A percentile compares a stretch with the other conserved stretches of the same genome.
Conservation (phyloP, 2,329 filamentous ascomycete species). For the Fusarium heterosporum region DNA sequence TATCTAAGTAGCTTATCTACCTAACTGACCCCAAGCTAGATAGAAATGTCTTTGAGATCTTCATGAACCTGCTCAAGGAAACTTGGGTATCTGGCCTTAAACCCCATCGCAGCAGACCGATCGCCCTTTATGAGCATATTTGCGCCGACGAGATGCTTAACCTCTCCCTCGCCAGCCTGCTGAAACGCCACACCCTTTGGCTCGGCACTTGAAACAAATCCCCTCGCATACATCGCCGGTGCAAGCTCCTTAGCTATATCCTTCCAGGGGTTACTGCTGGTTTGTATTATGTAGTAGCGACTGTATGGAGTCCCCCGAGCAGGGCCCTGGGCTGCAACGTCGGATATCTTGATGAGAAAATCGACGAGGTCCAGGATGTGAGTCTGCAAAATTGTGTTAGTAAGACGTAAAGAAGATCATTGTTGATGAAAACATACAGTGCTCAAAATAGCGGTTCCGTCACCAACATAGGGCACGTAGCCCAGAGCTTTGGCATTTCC, state of each 20-base stretch:
- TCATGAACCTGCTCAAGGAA: slow-evolving; percentile 7
- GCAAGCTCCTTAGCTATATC: slow-evolving; percentile 10
- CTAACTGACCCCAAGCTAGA: not conserved
- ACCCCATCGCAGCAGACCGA: slow-evolving; percentile 11
- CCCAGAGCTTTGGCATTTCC: slow-evolving; percentile 11
- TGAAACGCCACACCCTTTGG: slow-evolving; percentile 6
- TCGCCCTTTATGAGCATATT: slow-evolving; percentile 26
- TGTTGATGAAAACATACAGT: not conserved
- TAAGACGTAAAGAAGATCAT: not conserved
- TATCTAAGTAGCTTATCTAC: too few species aligned
- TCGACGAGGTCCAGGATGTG: slow-evolving; percentile 6
- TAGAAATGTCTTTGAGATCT: slow-evolving; percentile 4
- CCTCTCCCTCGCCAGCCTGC: slow-evolving; percentile 14
- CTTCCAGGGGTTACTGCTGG: slow-evolving; percentile 10
- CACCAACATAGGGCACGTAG: slow-evolving; percentile 4
- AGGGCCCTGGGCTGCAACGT: not conserved
- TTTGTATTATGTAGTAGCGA: slow-evolving; percentile 19
- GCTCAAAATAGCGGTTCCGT: slow-evolving; percentile 6
- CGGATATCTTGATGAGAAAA: slow-evolving; percentile 9
- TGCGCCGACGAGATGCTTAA: slow-evolving; percentile 11
- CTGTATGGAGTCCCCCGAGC: slow-evolving; percentile 9
- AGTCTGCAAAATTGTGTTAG: not conserved
- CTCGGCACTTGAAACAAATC: not conserved
- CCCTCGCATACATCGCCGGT: not conserved
- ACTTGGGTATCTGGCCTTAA: not conserved